Conservation (phyloP, 176 grass and related monocot genomes). For the Secale cereale region DNA sequence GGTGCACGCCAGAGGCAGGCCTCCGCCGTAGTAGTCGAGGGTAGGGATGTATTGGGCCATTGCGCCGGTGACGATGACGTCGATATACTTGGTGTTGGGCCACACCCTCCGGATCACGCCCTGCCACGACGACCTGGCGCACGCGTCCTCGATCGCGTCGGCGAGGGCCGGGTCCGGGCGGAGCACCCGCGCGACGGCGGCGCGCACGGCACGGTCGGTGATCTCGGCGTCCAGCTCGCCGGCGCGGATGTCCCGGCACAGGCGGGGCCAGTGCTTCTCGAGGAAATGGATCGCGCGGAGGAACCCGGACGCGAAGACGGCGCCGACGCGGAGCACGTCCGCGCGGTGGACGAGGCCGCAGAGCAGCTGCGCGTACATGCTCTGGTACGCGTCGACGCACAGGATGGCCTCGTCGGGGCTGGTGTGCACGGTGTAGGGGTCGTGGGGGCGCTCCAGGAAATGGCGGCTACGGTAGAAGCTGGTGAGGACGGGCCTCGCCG, state of each 20-base stretch:
- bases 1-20: slow-evolving; percentile 81
- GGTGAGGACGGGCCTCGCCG: slow-evolving; percentile 54
- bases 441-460: slow-evolving; percentile 45
- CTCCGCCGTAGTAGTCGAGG: slow-evolving; percentile 71
- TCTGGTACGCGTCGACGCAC: slow-evolving; percentile 63
- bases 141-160: slow-evolving; percentile 54
- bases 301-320: slow-evolving; percentile 55
- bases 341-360: slow-evolving; percentile 62
- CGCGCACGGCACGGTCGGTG: slow-evolving; percentile 42
- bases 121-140: slow-evolving; percentile 53
- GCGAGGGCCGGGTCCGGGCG: slow-evolving; percentile 54
- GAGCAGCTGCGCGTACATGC: slow-evolving; percentile 75
- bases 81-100: slow-evolving; percentile 89
- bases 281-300: slow-evolving; percentile 62
- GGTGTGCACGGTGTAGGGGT: slow-evolving; percentile 61
- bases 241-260: slow-evolving; percentile 45
- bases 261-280: slow-evolving; percentile 49
- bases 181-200: slow-evolving; percentile 35
- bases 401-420: slow-evolving; percentile 64
- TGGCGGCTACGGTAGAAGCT: slow-evolving; percentile 72
- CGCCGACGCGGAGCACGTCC: slow-evolving; percentile 58
- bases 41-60: slow-evolving; percentile 96
- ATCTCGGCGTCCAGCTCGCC: slow-evolving; percentile 34
- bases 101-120: slow-evolving; percentile 83
- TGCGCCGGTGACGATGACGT: slow-evolving; percentile 95